Percentiles rank a stretch among this genome's conserved stretches.
Evolutionary conservation across 805 yeast genomes (phyloP).

Genomic region (Clavispora fructus): DNA sequence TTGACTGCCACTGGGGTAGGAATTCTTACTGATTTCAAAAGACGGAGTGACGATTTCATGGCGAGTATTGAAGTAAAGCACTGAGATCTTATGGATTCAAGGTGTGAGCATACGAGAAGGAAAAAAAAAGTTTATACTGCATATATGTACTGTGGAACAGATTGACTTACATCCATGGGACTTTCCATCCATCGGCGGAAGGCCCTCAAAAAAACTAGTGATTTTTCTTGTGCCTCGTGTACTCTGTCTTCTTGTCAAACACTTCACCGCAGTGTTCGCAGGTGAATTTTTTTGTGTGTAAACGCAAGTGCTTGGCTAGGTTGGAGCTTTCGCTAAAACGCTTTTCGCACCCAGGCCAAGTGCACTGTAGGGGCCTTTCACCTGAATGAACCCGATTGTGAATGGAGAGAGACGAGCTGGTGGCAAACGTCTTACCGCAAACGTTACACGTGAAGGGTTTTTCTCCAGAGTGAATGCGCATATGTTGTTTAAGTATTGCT

Average conservation of each 20-base stretch:
- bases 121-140: not conserved
- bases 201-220: not conserved
- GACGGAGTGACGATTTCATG: constrained; percentile 23
- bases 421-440: constrained; percentile 78
- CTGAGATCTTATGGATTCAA: not conserved
- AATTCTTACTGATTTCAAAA: constrained; percentile 21
- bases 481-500: constrained; percentile 72
- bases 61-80: not conserved
- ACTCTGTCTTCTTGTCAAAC: constrained; percentile 42
- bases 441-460: constrained; percentile 71
- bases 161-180: not conserved
- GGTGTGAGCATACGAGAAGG: not conserved
- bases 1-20: constrained; percentile 12
- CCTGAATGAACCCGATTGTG: constrained; percentile 88
- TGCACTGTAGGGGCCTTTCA: constrained; percentile 78
- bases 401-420: constrained; percentile 75
- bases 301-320: constrained; percentile 79
- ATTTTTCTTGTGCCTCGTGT: constrained; percentile 32
- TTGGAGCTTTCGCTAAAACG: constrained; percentile 87
- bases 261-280: constrained; percentile 51
- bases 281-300: constrained; percentile 53
- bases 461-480: constrained; percentile 83
- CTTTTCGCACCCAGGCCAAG: constrained; percentile 75
- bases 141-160: not conserved
- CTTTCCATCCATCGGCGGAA: not conserved